These are phyloP conservation scores for Aspergillus kassunensis DNA, from an alignment of 495 filamentous ascomycete species.

Conservation along the genomic window DNA sequence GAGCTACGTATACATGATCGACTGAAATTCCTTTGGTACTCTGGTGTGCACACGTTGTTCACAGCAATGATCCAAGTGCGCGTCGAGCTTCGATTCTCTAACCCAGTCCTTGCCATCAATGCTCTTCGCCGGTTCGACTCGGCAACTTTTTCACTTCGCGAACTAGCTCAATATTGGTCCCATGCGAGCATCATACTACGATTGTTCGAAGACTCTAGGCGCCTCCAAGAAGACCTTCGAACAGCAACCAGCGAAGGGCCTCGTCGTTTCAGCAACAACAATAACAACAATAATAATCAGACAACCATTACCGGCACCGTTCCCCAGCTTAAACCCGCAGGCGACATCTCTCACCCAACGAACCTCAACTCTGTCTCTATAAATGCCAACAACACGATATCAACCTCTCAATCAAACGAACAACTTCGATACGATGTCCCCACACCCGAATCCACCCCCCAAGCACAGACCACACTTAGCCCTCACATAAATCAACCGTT, in stretches of 20 bases:
- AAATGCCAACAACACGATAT: conserved; percentile 13
- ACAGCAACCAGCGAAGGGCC: conserved; percentile 36
- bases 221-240: conserved; percentile 42
- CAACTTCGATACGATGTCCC: conserved; percentile 34
- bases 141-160: conserved; percentile 41
- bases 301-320: too few relatives aligned
- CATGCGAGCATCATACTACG: conserved; percentile 45
- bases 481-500: conserved; percentile 32
- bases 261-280: conserved; percentile 27
- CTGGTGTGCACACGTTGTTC: conserved; percentile 44
- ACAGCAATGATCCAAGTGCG: conserved; percentile 50
- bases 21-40: conserved; percentile 46
- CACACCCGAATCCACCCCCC: conserved; percentile 32
- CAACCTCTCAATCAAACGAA: conserved; percentile 19
- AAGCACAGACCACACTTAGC: conserved; percentile 21
- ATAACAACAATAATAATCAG: conserved; percentile 7
- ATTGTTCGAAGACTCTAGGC: conserved; percentile 45
- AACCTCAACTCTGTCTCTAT: background rate
- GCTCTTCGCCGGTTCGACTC: conserved; percentile 47
- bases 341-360: background rate
- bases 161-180: conserved; percentile 43
- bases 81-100: conserved; percentile 48
- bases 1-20: conserved; percentile 47
- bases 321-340: background rate
- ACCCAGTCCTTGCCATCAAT: conserved; percentile 47